Evolutionary conservation across 768 basidiomycete species (phyloP), one percentile per base, ranked within the genome.

Genomic region (Russula abietina): DNA sequence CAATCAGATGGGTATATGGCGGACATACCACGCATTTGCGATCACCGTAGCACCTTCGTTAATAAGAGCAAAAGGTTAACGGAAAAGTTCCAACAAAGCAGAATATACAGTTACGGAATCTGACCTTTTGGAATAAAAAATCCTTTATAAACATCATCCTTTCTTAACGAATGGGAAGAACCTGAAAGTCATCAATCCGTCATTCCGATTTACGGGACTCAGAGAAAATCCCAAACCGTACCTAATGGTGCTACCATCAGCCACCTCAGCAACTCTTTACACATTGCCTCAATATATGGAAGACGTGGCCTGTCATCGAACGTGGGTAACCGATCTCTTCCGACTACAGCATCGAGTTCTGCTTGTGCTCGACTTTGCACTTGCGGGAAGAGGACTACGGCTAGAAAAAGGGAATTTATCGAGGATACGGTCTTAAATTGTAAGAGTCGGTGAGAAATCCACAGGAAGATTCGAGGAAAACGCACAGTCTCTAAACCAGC

Each of bases 241-340:
- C 51, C 51, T 5, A 52, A n/a, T 4, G 51, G 51, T 6, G 32
- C 19, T 3, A 59, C 46, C 48, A 65, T 52, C 36, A 54, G 55
- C 73, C 69, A 73, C 53, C 72, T 66, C 46, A 68, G n/a, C 7
- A 70, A n/a, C 52, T 73, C 73, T 32, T 67, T 70, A 26, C 69
- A 56, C 14, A 73, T 33, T 0, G 71, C 70, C 4, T 71, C 65
- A 4, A 72, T 36, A 57, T 71, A 73, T 5, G 73, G 70, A 32
- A 74, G 65, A 50, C 16, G 33, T 36, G 9, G 9, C 38, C 38
- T 39, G 16, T 39, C 38, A 16, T 39, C 38, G 16, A 39, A 39
- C 3, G 50, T 32, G 9, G 50, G 50, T 17, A 51, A 51, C 30
- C 50, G 28, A 30, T 51, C 50, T n/a, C 30, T 51, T 19, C 17